Conservation (phyloP, 2,329 filamentous ascomycete species). For the Pestalotiopsis sp. region DNA sequence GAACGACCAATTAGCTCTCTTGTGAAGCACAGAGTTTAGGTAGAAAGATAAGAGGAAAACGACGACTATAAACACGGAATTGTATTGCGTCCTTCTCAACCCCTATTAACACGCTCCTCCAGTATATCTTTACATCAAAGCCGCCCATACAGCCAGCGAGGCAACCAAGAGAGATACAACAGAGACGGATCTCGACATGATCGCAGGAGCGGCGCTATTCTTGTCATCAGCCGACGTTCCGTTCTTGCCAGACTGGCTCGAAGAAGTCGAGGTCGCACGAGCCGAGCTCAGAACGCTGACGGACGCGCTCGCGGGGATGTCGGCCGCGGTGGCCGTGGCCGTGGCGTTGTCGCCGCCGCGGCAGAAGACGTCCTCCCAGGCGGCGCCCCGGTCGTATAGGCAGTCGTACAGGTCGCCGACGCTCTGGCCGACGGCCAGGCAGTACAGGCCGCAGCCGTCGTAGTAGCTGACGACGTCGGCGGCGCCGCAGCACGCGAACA, state of each 20-base stretch:
- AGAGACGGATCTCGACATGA: not conserved
- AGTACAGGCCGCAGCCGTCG: conserved; percentile 53
- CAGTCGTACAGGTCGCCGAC: conserved; percentile 39
- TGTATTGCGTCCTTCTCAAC: no score
- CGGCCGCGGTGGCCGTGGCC: conserved; percentile 37
- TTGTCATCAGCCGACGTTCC: not conserved
- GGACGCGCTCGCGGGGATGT: conserved; percentile 29
- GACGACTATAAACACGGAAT: no score
- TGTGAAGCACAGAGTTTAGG: no score
- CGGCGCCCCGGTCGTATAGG: conserved; percentile 40
- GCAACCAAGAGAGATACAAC: not conserved
- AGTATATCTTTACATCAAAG: not conserved
- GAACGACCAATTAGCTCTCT: no score
- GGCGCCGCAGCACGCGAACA: conserved; percentile 46
- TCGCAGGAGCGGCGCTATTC: not conserved
- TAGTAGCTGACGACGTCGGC: conserved; percentile 48
- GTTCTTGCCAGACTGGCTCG: not conserved
- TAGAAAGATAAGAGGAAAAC: no score
- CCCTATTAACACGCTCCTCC: no score
- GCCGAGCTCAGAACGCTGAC: conserved; percentile 31
- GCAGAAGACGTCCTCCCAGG: conserved; percentile 45
- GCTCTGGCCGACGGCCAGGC: conserved; percentile 44
- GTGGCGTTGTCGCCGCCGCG: conserved; percentile 37
- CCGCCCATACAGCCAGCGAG: not conserved
- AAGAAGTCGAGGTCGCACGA: not conserved